Conservation (phyloP, 176 grass and related monocot species). For the Aegilops umbellulata region DNA sequence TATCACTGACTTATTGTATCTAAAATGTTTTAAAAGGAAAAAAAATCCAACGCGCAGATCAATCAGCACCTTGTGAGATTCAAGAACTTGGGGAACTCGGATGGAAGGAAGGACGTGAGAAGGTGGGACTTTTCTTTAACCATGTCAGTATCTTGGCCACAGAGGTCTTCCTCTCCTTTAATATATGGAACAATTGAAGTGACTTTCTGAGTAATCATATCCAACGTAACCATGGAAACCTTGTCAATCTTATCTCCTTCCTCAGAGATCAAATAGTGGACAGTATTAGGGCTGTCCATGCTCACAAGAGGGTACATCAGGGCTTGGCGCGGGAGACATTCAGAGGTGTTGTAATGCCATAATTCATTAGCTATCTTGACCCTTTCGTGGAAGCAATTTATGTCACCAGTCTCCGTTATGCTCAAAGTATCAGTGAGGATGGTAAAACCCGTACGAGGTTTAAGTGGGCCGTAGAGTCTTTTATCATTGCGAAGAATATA, state of each 20-base stretch:
- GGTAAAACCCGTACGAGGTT: background rate
- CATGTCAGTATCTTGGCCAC: background rate
- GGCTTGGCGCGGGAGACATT: background rate
- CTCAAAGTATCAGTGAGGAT: background rate
- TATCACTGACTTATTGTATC: background rate
- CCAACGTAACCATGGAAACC: background rate
- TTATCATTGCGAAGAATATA: background rate
- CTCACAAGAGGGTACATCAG: background rate
- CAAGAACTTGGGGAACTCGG: background rate
- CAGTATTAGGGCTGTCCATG: background rate
- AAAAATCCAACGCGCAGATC: background rate
- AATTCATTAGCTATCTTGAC: background rate
- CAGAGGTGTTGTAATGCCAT: background rate
- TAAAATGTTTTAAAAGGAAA: background rate
- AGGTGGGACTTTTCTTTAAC: background rate
- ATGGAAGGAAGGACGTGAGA: background rate
- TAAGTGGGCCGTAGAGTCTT: background rate
- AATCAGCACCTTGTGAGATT: background rate
- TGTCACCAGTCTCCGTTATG: background rate
- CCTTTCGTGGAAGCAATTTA: accelerated
- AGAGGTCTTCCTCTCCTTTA: background rate
- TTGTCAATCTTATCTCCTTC: background rate
- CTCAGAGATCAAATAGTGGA: background rate
- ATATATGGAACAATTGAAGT: background rate
- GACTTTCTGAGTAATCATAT: background rate